phyloP scores from a whole-genome alignment of 202 grass and related monocot genomes.

The Panicum hallii region DNA sequence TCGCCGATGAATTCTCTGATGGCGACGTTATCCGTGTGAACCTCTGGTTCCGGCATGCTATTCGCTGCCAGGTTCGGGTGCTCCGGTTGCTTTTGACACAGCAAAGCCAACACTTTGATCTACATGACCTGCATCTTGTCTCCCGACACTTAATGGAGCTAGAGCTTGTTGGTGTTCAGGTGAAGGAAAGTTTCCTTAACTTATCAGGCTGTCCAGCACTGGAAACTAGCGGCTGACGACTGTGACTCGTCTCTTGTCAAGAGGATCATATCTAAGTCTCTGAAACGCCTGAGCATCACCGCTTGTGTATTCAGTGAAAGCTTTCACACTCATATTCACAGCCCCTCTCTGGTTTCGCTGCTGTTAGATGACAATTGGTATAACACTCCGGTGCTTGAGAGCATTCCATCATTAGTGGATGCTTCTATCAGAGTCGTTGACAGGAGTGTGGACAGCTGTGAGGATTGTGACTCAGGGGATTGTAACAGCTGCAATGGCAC shows the following conservation, averaged over 20 bases:
- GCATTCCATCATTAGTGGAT: conserved; percentile 26
- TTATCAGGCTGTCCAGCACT: neutral
- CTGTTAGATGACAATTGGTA: neutral
- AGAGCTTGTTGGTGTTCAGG: neutral
- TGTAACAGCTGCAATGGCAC: neutral
- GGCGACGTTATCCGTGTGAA: neutral
- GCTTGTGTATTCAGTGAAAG: neutral
- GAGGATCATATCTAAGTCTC: neutral
- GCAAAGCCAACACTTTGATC: accelerated
- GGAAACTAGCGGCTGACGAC: neutral
- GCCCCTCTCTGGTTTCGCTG: neutral
- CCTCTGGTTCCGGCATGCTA: conserved; percentile 7
- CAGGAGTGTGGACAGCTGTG: neutral
- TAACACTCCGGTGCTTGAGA: conserved; percentile 20
- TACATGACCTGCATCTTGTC: neutral
- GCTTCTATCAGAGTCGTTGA: neutral
- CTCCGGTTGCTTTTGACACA: neutral
- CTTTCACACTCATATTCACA: neutral
- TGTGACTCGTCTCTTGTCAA: neutral
- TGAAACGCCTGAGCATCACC: neutral
- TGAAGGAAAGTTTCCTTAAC: neutral
- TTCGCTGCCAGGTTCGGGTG: neutral
- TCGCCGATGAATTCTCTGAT: accelerated
- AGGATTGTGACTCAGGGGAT: neutral
- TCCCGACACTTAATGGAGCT: neutral